Percentiles rank a stretch among this genome's conserved stretches.
Conservation (phyloP, 148 eudicot genomes). For the Agrostemma githago region DNA sequence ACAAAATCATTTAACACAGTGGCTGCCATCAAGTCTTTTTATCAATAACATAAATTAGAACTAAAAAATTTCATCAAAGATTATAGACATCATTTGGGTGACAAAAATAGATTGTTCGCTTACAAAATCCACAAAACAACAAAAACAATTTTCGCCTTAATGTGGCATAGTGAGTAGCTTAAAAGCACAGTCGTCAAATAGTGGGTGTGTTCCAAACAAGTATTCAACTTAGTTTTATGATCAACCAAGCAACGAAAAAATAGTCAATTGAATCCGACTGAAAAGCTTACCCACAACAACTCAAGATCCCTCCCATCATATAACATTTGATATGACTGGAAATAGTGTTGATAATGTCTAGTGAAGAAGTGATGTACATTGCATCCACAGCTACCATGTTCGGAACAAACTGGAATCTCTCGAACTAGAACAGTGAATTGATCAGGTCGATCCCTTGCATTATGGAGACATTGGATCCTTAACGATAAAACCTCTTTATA, state of each 20-base stretch:
- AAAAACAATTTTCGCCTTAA: not conserved
- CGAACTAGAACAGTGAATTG: slow-evolving; percentile 80
- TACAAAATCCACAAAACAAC: not conserved
- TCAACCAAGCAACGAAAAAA: not conserved
- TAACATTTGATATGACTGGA: slow-evolving; percentile 66
- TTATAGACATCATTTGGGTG: not conserved
- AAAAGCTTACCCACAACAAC: slow-evolving; percentile 43
- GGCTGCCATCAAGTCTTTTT: not conserved
- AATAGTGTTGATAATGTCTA: slow-evolving; percentile 55
- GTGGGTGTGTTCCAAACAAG: not conserved
- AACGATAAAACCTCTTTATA: slow-evolving; percentile 45
- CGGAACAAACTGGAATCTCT: slow-evolving; percentile 71
- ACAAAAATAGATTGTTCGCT: no score
- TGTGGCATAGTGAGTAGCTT: not conserved
- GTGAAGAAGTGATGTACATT: slow-evolving; percentile 73
- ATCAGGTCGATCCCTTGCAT: slow-evolving; percentile 57
- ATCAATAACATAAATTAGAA: no score
- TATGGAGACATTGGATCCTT: slow-evolving; percentile 57
- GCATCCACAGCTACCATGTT: slow-evolving; percentile 58
- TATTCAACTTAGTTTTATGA: not conserved
- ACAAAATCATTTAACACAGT: not conserved
- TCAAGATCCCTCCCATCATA: slow-evolving; percentile 65
- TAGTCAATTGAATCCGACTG: not conserved
- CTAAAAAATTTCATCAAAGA: not conserved
- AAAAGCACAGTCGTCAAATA: not conserved